Conservation (phyloP, 805 yeast species). For the Yarrowia sp. region DNA sequence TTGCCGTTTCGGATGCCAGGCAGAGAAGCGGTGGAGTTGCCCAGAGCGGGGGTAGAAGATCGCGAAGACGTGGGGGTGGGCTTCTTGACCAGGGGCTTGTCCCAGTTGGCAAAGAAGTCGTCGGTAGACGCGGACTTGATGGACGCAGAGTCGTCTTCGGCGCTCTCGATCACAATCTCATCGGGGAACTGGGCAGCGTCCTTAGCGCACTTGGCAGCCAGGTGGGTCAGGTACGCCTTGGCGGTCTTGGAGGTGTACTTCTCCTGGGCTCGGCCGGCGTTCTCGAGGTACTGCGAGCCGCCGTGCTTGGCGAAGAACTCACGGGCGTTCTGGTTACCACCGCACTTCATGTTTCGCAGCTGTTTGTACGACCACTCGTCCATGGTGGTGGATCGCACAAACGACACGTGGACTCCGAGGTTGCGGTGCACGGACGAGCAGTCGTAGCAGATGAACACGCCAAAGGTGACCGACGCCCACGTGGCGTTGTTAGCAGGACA, state of each 20-base stretch:
- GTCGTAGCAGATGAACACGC: conserved; percentile 86
- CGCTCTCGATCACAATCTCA: conserved; percentile 59
- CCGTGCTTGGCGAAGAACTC: conserved; percentile 83
- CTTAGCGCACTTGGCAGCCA: conserved; percentile 61
- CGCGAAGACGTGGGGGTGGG: conserved; percentile 46
- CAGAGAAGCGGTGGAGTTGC: conserved; percentile 27
- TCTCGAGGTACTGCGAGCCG: conserved; percentile 67
- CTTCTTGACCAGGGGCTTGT: conserved; percentile 57
- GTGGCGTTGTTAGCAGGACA: conserved; percentile 93
- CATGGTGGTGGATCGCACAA: conserved; percentile 86
- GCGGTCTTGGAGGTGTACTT: conserved; percentile 84
- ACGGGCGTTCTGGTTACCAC: conserved; percentile 85
- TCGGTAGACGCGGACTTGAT: conserved; percentile 46
- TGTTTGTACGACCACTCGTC: conserved; percentile 94
- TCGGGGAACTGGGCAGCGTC: conserved; percentile 76
- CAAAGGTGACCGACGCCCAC: conserved; percentile 98
- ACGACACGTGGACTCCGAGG: conserved; percentile 92
- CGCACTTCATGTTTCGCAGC: conserved; percentile 85
- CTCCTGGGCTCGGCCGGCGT: conserved; percentile 59
- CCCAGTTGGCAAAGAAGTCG: conserved; percentile 91
- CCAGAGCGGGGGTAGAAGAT: conserved; percentile 38
- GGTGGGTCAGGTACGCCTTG: conserved; percentile 72
- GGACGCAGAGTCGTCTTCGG: conserved; percentile 34
- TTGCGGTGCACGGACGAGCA: conserved; percentile 96
- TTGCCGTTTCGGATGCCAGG: conserved; percentile 28